phyloP scores from a whole-genome alignment of 2,329 filamentous ascomycete genomes.

The Magnaporthiopsis poae region DNA sequence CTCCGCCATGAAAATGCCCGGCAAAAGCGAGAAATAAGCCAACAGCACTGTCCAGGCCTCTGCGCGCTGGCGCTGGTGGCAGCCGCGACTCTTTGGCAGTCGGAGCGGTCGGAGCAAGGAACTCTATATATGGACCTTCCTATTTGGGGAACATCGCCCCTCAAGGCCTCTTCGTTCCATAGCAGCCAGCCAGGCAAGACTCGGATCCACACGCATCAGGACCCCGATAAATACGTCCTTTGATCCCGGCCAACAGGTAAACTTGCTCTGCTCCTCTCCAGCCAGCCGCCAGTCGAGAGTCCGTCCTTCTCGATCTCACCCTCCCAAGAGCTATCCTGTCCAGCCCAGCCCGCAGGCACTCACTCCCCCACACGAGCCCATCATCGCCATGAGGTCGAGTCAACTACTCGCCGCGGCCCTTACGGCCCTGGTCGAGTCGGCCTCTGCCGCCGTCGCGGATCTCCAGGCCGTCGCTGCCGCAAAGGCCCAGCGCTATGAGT shows the following conservation, averaged over 20 bases:
- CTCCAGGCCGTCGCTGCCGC: slow-evolving; percentile 1
- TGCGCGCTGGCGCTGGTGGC: no score
- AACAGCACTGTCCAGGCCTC: not conserved
- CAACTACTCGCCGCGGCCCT: slow-evolving; percentile 4
- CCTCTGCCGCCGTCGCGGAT: not conserved
- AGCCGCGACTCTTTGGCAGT: no score
- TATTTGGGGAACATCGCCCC: not conserved
- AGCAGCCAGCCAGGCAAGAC: not conserved
- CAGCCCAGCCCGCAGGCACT: not conserved
- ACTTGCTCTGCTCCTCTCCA: not conserved
- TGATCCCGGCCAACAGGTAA: not conserved
- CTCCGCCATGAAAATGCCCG: no score
- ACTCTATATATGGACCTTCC: not conserved
- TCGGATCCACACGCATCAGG: no score
- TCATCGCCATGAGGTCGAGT: not conserved
- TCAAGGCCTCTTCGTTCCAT: not conserved
- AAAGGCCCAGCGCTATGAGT: not conserved
- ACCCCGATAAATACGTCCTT: slow-evolving; percentile 1
- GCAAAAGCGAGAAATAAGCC: not conserved
- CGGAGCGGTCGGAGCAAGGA: no score
- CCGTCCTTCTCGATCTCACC: not conserved
- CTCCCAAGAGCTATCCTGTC: not conserved
- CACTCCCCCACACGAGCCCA: not conserved
- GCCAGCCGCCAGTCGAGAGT: not conserved
- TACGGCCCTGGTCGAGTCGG: not conserved